phyloP scores from a whole-genome alignment of 371 early-diverging fungal species.

The Syncephalis fuscata region DNA sequence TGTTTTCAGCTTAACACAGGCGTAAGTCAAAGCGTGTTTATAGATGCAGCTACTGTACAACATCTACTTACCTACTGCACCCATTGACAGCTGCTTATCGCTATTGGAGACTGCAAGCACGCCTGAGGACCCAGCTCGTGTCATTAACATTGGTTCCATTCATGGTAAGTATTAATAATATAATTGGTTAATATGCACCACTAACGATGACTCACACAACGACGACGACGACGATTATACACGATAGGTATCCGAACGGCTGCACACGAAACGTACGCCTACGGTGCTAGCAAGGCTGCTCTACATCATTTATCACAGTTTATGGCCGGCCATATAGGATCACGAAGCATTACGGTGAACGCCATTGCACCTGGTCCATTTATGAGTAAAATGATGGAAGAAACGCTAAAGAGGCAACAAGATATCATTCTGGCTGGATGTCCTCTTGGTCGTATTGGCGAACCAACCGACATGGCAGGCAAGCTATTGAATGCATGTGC shows the following conservation, averaged over 20 bases:
- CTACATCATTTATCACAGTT: slow-evolving; percentile 57
- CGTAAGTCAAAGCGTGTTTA: slow-evolving; percentile 19
- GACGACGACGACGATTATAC: slow-evolving; percentile 29
- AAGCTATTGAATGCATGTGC: slow-evolving; percentile 5
- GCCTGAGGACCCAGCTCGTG: slow-evolving; percentile 27
- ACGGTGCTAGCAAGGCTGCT: slow-evolving; percentile 64
- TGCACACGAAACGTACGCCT: slow-evolving; percentile 46
- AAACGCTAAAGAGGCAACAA: slow-evolving; percentile 33
- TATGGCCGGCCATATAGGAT: slow-evolving; percentile 44
- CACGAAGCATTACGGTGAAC: slow-evolving; percentile 59
- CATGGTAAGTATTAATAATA: slow-evolving; percentile 46
- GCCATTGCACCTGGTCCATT: slow-evolving; percentile 86
- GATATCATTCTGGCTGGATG: slow-evolving; percentile 31
- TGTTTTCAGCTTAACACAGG: slow-evolving; percentile 67
- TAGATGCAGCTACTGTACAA: not conserved
- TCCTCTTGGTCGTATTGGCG: slow-evolving; percentile 62
- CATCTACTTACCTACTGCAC: not conserved
- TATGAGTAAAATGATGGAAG: slow-evolving; percentile 81
- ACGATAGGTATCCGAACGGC: slow-evolving; percentile 30
- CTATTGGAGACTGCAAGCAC: slow-evolving; percentile 49
- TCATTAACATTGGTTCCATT: slow-evolving; percentile 78
- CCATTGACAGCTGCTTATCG: slow-evolving; percentile 33
- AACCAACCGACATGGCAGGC: slow-evolving; percentile 76
- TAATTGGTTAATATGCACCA: too few relatives aligned
- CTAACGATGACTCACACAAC: too few relatives aligned